Percentiles rank a stretch among this genome's conserved stretches.
phyloP scores from a whole-genome alignment of 768 basidiomycete species.

The Thelephora ganbajun region DNA sequence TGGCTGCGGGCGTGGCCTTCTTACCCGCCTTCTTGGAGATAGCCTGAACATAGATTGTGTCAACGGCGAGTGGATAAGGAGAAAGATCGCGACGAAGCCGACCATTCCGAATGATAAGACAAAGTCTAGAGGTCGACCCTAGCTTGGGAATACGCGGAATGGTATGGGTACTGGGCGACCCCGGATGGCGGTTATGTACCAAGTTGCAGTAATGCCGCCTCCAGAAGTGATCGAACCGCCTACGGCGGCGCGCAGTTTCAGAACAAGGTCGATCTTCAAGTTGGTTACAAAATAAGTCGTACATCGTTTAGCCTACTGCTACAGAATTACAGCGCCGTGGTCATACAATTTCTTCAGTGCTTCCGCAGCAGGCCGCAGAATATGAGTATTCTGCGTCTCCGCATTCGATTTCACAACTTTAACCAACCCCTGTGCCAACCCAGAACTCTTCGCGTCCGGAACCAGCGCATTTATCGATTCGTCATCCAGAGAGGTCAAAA shows the following conservation, averaged over 20 bases:
- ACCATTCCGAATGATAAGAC: slow-evolving; percentile 1
- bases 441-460: slow-evolving; percentile 35
- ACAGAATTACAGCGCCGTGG: slow-evolving; percentile 5
- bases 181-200: too few relatives aligned
- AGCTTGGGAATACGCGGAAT: too few relatives aligned
- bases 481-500: slow-evolving; percentile 35
- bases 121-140: not conserved
- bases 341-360: slow-evolving; percentile 29
- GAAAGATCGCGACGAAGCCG: not conserved
- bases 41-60: slow-evolving; percentile 32
- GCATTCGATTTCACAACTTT: slow-evolving; percentile 30
- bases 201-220: too few relatives aligned
- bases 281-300: too few relatives aligned
- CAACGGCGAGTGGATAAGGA: not conserved
- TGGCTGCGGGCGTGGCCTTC: slow-evolving; percentile 53
- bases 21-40: slow-evolving; percentile 86
- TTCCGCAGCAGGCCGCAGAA: slow-evolving; percentile 38
- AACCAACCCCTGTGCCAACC: slow-evolving; percentile 39
- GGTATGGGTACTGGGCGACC: too few relatives aligned
- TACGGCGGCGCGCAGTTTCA: too few relatives aligned
- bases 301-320: too few relatives aligned
- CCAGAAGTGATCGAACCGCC: slow-evolving; percentile 4
- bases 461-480: slow-evolving; percentile 27
- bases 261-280: too few relatives aligned
- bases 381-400: slow-evolving; percentile 20